Conservation (phyloP, 1,284 basidiomycete genomes). For the Moesziomyces antarcticus region DNA sequence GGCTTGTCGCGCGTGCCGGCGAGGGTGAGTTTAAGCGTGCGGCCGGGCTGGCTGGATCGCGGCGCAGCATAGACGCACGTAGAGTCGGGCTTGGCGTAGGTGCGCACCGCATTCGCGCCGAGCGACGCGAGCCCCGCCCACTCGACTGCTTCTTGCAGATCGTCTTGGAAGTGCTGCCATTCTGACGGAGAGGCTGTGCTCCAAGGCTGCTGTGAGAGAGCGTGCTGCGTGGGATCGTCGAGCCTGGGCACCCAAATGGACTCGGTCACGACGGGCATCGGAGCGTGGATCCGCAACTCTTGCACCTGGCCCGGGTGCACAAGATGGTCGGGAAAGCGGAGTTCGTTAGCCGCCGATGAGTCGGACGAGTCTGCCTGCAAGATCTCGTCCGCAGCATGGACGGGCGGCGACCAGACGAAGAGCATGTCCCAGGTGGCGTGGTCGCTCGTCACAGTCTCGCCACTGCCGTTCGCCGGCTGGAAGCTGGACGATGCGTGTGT, state of each 20-base stretch:
- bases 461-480: background rate
- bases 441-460: slow-evolving; percentile 11
- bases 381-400: slow-evolving; percentile 1
- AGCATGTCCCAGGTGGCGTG: slow-evolving; percentile 50
- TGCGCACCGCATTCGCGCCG: slow-evolving; percentile 19
- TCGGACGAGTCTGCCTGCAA: background rate
- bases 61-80: slow-evolving; percentile 41
- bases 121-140: slow-evolving; percentile 40
- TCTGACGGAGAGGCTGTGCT: slow-evolving; percentile 1
- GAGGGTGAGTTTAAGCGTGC: slow-evolving; percentile 23
- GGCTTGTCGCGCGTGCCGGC: slow-evolving; percentile 3
- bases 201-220: slow-evolving; percentile 21
- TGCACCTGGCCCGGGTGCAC: slow-evolving; percentile 19
- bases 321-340: slow-evolving; percentile 36
- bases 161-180: slow-evolving; percentile 24
- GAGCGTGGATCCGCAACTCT: slow-evolving; percentile 3
- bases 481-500: slow-evolving; percentile 29
- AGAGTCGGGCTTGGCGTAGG: slow-evolving; percentile 15
- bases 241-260: slow-evolving; percentile 42
- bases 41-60: slow-evolving; percentile 9
- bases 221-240: slow-evolving; percentile 4
- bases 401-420: slow-evolving; percentile 42
- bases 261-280: slow-evolving; percentile 6
- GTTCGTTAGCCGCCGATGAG: slow-evolving; percentile 8
- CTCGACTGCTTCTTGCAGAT: slow-evolving; percentile 33